Evolutionary conservation across 106 monocot species (phyloP).

Genomic region (Allium sativum): DNA sequence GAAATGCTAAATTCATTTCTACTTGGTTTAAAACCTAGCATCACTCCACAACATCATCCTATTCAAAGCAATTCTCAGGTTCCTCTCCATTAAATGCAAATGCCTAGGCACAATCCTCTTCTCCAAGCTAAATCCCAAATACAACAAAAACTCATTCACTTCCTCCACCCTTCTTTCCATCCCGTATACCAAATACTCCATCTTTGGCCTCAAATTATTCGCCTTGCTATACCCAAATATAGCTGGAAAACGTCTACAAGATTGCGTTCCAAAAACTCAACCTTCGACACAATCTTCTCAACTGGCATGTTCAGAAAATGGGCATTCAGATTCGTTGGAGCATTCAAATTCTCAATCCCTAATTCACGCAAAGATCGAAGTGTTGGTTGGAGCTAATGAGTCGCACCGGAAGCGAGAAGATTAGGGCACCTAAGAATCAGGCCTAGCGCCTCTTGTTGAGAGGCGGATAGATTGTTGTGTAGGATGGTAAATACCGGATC

Average conservation of each 20-base stretch:
- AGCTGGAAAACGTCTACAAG: conserved; percentile 30
- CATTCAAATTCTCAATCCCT: conserved; percentile 19
- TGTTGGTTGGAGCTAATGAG: conserved; percentile 37
- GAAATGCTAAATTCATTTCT: conserved; percentile 4
- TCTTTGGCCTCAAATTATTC: conserved; percentile 50
- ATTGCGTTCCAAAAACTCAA: conserved; percentile 23
- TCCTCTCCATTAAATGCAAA: conserved; percentile 20
- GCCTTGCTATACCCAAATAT: conserved; percentile 47
- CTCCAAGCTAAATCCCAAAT: conserved; percentile 34
- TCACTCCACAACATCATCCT: conserved; percentile 26
- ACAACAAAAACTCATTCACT: conserved; percentile 38
- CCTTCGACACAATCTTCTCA: conserved; percentile 33
- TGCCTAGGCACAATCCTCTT: conserved; percentile 40
- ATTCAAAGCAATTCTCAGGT: conserved; percentile 4
- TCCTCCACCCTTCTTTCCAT: conserved; percentile 38
- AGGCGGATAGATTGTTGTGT: conserved; percentile 16
- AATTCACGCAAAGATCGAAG: conserved; percentile 19
- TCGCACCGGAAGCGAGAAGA: conserved; percentile 19
- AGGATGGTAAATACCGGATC: conserved; percentile 30
- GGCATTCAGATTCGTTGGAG: conserved; percentile 31
- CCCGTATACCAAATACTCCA: conserved; percentile 35
- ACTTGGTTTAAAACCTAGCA: conserved; percentile 14
- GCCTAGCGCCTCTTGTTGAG: conserved; percentile 12
- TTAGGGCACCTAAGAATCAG: conserved; percentile 30
- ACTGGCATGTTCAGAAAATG: conserved; percentile 33